A percentile compares a stretch with the other conserved stretches of the same genome.
Evolutionary conservation across 2,329 filamentous ascomycete species (phyloP).

Genomic region (Fusarium transvaalense): DNA sequence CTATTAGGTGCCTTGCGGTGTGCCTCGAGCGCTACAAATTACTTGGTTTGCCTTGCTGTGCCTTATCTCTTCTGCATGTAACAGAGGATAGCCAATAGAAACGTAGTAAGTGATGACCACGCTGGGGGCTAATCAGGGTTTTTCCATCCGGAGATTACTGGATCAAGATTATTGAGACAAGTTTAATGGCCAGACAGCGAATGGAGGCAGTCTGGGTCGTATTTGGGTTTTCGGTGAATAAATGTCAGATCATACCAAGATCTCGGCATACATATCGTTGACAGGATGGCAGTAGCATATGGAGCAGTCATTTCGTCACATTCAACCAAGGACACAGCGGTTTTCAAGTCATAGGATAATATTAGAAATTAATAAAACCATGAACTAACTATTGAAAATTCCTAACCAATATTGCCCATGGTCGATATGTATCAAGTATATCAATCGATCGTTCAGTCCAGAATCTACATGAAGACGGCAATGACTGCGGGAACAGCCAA

Average conservation of each 20-base stretch:
- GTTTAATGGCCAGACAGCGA: too few species aligned
- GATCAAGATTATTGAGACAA: not conserved
- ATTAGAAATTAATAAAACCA: constrained; percentile 35
- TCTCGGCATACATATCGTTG: too few species aligned
- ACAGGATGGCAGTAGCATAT: too few species aligned
- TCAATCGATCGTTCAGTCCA: constrained; percentile 9
- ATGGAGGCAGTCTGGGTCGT: too few species aligned
- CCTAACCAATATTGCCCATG: not conserved
- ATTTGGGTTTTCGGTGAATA: too few species aligned
- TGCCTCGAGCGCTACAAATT: not conserved
- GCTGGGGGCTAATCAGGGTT: not conserved
- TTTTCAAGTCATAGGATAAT: not conserved
- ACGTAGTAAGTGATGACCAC: too few species aligned
- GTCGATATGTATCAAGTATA: constrained; percentile 5
- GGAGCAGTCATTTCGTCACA: not conserved
- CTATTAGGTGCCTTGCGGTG: not conserved
- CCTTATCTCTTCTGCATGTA: not conserved
- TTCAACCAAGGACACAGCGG: rapidly evolving
- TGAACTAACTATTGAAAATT: constrained; percentile 15
- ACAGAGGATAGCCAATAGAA: not conserved
- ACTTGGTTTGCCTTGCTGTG: not conserved
- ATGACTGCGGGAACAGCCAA: constrained; percentile 28
- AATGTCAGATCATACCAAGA: not conserved
- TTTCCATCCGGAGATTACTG: not conserved
- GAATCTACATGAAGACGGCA: constrained; percentile 31